A percentile compares a stretch with the other conserved stretches of the same genome.
Conservation (phyloP, 805 yeast species). For the Kazachstania kunashirensis region DNA sequence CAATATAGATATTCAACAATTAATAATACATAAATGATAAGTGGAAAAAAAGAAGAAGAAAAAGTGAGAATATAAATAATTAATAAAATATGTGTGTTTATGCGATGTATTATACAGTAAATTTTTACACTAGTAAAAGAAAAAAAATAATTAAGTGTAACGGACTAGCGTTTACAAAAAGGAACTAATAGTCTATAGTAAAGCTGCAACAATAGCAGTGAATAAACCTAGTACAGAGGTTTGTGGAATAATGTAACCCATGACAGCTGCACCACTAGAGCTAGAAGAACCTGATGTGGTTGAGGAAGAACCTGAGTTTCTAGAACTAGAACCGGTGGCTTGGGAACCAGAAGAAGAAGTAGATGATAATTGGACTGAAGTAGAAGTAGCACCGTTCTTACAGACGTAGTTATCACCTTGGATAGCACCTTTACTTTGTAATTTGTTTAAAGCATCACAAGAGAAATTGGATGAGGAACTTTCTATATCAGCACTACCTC, state of each 20-base stretch:
- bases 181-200: conserved; percentile 22
- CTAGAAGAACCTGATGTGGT: conserved; percentile 6
- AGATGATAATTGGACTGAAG: conserved; percentile 33
- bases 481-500: conserved; percentile 85
- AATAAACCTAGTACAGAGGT: conserved; percentile 5
- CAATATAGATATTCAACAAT: no score
- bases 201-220: conserved; percentile 38
- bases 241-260: background rate
- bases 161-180: no score
- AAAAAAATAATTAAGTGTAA: no score
- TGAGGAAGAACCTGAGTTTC: conserved; percentile 23
- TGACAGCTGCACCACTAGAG: conserved; percentile 7
- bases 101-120: no score
- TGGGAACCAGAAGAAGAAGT: conserved; percentile 24
- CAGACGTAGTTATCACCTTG: conserved; percentile 84
- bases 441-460: conserved; percentile 64
- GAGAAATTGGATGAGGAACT: conserved; percentile 62
- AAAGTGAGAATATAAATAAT: background rate
- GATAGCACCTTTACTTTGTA: conserved; percentile 70
- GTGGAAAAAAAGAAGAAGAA: no score
- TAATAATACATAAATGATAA: no score
- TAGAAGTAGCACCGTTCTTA: conserved; percentile 48
- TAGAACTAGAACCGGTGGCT: conserved; percentile 32
- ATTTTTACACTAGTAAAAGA: no score
- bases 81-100: no score